Conservation (phyloP, 306 rosid genomes). For the Prunus armeniaca region DNA sequence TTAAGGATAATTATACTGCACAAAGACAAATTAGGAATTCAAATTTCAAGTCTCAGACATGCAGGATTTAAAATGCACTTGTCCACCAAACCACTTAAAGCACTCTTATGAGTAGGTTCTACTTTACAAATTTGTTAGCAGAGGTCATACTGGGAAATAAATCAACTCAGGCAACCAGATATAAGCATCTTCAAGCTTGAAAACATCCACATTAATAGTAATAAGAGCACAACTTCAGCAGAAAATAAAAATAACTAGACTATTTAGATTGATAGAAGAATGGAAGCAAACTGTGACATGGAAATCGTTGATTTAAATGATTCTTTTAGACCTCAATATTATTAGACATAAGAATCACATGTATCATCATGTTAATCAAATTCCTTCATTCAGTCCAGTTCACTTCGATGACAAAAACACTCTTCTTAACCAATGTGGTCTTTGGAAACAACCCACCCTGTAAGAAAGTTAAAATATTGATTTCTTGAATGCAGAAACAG, state of each 20-base stretch:
- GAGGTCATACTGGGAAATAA: neutral
- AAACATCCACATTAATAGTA: neutral
- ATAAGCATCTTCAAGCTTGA: neutral
- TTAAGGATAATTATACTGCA: slow-evolving; percentile 75
- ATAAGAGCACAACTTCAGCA: neutral
- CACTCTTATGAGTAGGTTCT: neutral
- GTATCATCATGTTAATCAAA: neutral
- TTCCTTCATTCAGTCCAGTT: neutral
- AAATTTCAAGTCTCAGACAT: neutral
- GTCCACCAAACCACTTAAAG: neutral
- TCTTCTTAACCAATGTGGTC: neutral
- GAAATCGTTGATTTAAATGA: neutral
- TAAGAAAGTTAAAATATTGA: neutral
- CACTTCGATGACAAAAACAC: neutral
- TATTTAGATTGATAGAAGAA: neutral
- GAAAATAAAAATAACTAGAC: neutral
- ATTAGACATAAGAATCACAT: neutral
- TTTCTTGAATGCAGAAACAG: neutral
- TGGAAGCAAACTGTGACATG: neutral
- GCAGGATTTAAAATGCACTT: neutral
- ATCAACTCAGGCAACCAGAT: neutral
- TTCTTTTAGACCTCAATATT: neutral
- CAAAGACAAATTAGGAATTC: slow-evolving; percentile 23
- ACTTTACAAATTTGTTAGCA: neutral
- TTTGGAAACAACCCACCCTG: neutral